Evolutionary conservation across 495 filamentous ascomycete genomes (phyloP), one percentile per base, ranked within the genome.

Genomic region (Alectoria sarmentosa): DNA sequence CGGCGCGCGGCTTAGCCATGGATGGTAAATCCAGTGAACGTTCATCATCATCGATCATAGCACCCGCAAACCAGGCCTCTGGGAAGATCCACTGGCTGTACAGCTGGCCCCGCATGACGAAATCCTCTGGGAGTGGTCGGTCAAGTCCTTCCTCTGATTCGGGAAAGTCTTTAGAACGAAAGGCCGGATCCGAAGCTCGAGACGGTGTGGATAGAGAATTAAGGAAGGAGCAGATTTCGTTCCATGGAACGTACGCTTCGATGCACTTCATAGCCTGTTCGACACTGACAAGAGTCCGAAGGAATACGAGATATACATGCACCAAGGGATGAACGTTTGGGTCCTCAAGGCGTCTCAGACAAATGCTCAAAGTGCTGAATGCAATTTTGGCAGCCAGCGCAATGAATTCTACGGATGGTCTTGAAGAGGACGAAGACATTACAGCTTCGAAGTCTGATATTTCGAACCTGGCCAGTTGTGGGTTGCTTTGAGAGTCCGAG

Each of bases 81-180:
- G 90, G 90, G 62, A 86, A 94, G 63, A 91, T 90, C 14, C 75
- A 71, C 49, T 85, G 80, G 6, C 82, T 83, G 21, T 37, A 71
- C 5, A 86, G 70, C 26, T 92, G 82, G 0, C 92, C 94, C 8
- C 88, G 83, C 62, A 96, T 84, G 0, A 86, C 78, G 65, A 85
- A 96, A 67, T 98, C 94, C 66, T 97, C 94, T 0, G 90, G 86
- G 0, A 96, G 72, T 7, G 90, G 90, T n/a, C 82, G 77, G 11
- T 70, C 76, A 11, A 61, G 56, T 19, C 77, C 81, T 49, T 85
- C 80, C 4, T 84, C 77, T 9, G 79, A 71, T 55, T 71, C 66
- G 0, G 83, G 86, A 56, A 90, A 88, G 0, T 68, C 67, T 42
- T 79, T 70, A 37, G 71, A 69, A 57, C 85, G 82, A 39, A 87